phyloP scores from a whole-genome alignment of 2,329 filamentous ascomycete genomes.

The Chrysosporium queenslandicum region DNA sequence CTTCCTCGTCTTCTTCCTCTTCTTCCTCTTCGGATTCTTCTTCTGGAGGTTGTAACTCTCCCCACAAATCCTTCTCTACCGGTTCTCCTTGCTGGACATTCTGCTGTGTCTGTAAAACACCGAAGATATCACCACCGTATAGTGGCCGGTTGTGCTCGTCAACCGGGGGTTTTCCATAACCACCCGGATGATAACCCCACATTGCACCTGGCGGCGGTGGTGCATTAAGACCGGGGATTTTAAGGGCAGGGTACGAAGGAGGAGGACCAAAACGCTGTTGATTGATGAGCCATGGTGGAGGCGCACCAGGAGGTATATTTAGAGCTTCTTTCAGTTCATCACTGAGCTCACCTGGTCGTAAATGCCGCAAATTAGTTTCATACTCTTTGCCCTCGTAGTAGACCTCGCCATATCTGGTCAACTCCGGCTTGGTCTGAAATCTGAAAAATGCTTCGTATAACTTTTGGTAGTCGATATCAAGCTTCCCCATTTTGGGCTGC shows the following conservation, averaged over 20 bases:
- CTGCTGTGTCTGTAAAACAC: constrained; percentile 56
- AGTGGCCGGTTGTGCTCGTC: constrained; percentile 87
- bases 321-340: constrained; percentile 85
- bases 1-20: constrained; percentile 64
- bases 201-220: constrained; percentile 77
- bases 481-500: constrained; percentile 87
- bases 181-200: constrained; percentile 93
- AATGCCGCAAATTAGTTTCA: constrained; percentile 84
- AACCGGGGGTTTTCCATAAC: constrained; percentile 90
- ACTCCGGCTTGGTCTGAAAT: constrained; percentile 88
- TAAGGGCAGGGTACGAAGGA: constrained; percentile 88
- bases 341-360: constrained; percentile 80
- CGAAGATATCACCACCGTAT: constrained; percentile 92
- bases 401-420: constrained; percentile 95
- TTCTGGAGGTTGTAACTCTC: constrained; percentile 71
- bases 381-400: constrained; percentile 99
- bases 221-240: constrained; percentile 87
- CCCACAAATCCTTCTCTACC: constrained; percentile 82
- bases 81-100: constrained; percentile 60
- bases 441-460: constrained; percentile 98
- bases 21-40: constrained; percentile 59
- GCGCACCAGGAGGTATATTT: constrained; percentile 83
- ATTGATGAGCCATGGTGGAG: constrained; percentile 94
- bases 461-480: constrained; percentile 97
- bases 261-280: constrained; percentile 89